Base-by-base conservation (phyloP, 768 basidiomycete genomes). In the Boletus rubroflammeus region DNA sequence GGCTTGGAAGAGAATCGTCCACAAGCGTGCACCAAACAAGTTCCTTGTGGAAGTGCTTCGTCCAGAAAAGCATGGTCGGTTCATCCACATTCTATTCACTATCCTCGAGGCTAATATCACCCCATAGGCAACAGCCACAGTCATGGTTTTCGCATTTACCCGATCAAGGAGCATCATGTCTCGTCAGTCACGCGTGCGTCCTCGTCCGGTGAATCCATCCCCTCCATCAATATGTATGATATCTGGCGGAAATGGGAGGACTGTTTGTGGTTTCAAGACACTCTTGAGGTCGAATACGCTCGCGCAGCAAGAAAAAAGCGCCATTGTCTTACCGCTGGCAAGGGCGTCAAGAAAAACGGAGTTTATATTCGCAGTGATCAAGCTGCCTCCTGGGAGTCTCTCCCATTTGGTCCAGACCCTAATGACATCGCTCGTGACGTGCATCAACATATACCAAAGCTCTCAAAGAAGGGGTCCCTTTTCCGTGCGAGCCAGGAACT, bases 191-290 rank as follows among this genome's bases (percentile, higher is more conserved):
- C 62, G 5, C 56, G 49, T 11, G 47, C 60, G 3, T 56, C 55
- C 13, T 61, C 71, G 8, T 81, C 79, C 23, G 56, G 71, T 28
- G 75, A 67, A 21, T 77, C 78, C 6, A 51, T 63, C 31, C 63
- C 61, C 17, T 72, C 70, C 2, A 54, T 71, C 43, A 62, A 68
- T 9, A 82, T 82, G 53, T 92, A 93, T 62, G 85, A 86, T 14
- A 75, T 93, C 35, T 90, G 87, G 82, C 77, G 90, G 26, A 75
- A 78, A 43, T 93, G 90, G 90, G 90, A 90, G 53, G 90, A 93
- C 61, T 90, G 88, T 54, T 73, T 93, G 10, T 81, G 76, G 73
- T 84, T 91, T 62, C 90, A 93, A 66, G 82, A 86, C 40, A 70
- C 72, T 2, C 73, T 93, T 10, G 89, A 90, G 68, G 57, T 64